Percentiles rank a stretch among this genome's conserved stretches.
Evolutionary conservation across 2,329 filamentous ascomycete genomes (phyloP).

Genomic region (Fusarium secorum): DNA sequence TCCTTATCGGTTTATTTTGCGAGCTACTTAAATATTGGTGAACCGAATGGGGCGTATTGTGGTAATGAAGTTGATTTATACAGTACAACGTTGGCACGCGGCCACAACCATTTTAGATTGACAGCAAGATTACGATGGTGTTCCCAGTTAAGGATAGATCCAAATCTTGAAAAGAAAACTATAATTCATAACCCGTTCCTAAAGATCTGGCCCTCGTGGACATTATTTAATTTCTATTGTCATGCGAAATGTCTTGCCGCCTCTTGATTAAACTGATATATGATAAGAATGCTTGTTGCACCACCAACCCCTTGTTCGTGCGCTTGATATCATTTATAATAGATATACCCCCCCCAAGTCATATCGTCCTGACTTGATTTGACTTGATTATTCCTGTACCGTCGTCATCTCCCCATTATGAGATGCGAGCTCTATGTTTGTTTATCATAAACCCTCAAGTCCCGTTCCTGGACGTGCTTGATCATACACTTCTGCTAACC

Average conservation of each 20-base stretch:
- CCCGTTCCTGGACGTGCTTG: background rate
- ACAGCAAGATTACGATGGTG: background rate
- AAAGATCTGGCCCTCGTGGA: background rate
- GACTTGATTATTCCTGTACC: slow-evolving; percentile 4
- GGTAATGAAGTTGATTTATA: slow-evolving; percentile 31
- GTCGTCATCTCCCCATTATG: slow-evolving; percentile 18
- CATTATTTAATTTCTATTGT: background rate
- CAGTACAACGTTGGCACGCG: background rate
- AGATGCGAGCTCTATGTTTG: slow-evolving; percentile 35
- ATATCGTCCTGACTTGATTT: slow-evolving; percentile 8
- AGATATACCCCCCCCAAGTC: slow-evolving; percentile 12
- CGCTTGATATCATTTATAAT: slow-evolving; percentile 8
- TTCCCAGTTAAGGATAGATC: background rate
- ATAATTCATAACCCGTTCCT: background rate
- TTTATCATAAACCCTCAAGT: slow-evolving; percentile 25
- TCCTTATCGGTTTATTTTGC: background rate
- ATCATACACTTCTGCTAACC: slow-evolving; percentile 26
- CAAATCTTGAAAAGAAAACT: background rate
- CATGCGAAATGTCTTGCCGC: background rate
- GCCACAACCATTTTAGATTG: background rate
- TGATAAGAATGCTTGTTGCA: background rate
- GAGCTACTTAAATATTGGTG: background rate
- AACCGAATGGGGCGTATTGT: slow-evolving; percentile 16
- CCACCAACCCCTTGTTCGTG: background rate
- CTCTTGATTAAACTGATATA: background rate